phyloP scores from a whole-genome alignment of 2,329 filamentous ascomycete species.

The Botryotinia convoluta region DNA sequence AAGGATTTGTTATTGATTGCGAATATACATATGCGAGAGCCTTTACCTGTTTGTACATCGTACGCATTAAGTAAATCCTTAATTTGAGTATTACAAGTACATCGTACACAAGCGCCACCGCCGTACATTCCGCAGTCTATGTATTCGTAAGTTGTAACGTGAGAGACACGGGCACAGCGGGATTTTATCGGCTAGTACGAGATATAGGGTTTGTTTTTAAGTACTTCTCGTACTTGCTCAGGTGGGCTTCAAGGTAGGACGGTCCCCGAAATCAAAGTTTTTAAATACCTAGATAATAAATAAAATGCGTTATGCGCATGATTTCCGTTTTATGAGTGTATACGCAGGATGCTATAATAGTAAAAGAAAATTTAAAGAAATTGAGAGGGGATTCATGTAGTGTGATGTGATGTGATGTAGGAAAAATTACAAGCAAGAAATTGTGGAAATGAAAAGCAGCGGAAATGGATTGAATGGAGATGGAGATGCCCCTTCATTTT shows the following conservation, averaged over 20 bases:
- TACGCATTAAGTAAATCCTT: background rate
- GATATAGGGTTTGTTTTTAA: background rate
- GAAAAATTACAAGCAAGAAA: constrained; percentile 14
- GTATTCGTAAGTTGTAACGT: background rate
- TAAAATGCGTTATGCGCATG: constrained; percentile 13
- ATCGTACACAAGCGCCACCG: background rate
- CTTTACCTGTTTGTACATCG: background rate
- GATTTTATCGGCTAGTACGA: background rate
- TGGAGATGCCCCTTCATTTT: constrained; percentile 10
- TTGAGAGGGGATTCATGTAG: background rate
- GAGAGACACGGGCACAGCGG: constrained; percentile 1
- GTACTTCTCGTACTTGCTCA: constrained; percentile 3
- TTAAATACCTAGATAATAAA: background rate
- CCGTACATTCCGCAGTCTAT: background rate
- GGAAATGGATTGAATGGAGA: background rate
- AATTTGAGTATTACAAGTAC: background rate
- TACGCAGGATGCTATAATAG: background rate
- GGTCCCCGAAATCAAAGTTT: background rate
- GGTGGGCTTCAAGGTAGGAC: background rate
- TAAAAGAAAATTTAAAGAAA: background rate
- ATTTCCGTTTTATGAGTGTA: constrained; percentile 10
- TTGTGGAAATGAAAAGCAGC: constrained; percentile 1
- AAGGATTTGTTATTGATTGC: constrained; percentile 4
- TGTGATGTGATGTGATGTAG: constrained; percentile 12
- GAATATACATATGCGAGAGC: background rate